These are phyloP conservation scores for Phytophthora brassicae DNA, from an alignment of 352 stramenopile species.

Conservation along the genomic window DNA sequence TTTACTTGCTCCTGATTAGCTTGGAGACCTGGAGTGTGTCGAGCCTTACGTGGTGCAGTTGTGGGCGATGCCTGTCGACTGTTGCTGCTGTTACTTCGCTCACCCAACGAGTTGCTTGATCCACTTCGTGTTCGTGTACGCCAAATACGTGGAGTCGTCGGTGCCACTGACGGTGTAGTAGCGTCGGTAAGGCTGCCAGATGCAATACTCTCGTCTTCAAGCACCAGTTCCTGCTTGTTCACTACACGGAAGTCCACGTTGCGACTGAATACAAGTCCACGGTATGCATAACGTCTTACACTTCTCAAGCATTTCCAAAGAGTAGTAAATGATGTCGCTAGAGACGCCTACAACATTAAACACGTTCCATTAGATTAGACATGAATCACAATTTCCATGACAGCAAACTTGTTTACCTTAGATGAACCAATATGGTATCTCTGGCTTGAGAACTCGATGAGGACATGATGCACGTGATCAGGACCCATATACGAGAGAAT, in stretches of 20 bases:
- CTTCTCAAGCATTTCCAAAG: conserved; percentile 80
- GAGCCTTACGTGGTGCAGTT: conserved; percentile 28
- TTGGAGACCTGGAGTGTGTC: conserved; percentile 44
- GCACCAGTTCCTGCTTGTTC: conserved; percentile 59
- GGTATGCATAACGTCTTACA: conserved; percentile 74
- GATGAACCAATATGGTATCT: conserved; percentile 78
- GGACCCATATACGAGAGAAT: conserved; percentile 78
- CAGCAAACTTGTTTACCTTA: conserved; percentile 44
- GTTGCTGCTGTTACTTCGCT: conserved; percentile 35
- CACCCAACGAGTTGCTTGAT: conserved; percentile 44
- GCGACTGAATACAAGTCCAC: conserved; percentile 73
- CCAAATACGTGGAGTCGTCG: conserved; percentile 49
- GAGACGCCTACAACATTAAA: conserved; percentile 41
- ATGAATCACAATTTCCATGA: not conserved
- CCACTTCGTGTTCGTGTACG: conserved; percentile 46
- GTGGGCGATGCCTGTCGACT: conserved; percentile 41
- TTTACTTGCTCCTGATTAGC: conserved; percentile 66
- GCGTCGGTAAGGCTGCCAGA: conserved; percentile 17
- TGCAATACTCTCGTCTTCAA: conserved; percentile 34
- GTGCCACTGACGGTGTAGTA: conserved; percentile 22
- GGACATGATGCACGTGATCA: conserved; percentile 75
- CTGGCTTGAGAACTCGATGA: conserved; percentile 74
- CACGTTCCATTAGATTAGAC: not conserved
- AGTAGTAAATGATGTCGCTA: conserved; percentile 56
- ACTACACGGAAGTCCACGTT: conserved; percentile 70